Evolutionary conservation across 2,329 filamentous ascomycete genomes (phyloP).

Genomic region (Claviceps sp.): DNA sequence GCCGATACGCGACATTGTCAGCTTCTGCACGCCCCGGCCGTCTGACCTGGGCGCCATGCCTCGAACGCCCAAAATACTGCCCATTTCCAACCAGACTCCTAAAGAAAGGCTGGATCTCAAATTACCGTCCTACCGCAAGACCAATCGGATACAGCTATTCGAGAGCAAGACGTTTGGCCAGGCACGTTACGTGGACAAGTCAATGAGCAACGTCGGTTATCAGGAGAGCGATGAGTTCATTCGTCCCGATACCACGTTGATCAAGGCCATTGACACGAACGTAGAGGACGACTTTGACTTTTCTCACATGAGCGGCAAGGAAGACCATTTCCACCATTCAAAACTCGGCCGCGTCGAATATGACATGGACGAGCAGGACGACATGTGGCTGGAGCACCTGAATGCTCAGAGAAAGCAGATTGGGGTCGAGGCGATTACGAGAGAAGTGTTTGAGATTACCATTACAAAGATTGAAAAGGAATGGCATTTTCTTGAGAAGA

Average conservation of each 20-base stretch:
- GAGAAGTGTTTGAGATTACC: slow-evolving; percentile 91
- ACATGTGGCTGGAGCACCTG: slow-evolving; percentile 82
- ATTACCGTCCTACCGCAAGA: slow-evolving; percentile 59
- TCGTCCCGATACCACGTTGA: slow-evolving; percentile 59
- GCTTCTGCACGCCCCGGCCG: slow-evolving; percentile 38
- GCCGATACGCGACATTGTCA: slow-evolving; percentile 35
- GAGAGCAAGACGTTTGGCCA: slow-evolving; percentile 79
- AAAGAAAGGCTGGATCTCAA: slow-evolving; percentile 71
- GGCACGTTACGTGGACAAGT: slow-evolving; percentile 85
- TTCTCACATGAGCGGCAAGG: slow-evolving; percentile 15
- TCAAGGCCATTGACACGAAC: slow-evolving; percentile 47
- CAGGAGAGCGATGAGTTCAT: slow-evolving; percentile 87
- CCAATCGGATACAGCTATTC: slow-evolving; percentile 66
- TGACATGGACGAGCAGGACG: slow-evolving; percentile 99
- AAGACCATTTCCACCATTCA: slow-evolving; percentile 20
- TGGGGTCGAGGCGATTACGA: slow-evolving; percentile 71
- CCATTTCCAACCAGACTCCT: slow-evolving; percentile 65
- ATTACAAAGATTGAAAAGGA: slow-evolving; percentile 99
- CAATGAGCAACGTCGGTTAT: slow-evolving; percentile 91
- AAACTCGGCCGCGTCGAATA: slow-evolving; percentile 80
- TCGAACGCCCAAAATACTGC: slow-evolving; percentile 52
- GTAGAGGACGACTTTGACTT: slow-evolving; percentile 46
- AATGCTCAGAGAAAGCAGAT: slow-evolving; percentile 65
- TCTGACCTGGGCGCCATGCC: slow-evolving; percentile 31
- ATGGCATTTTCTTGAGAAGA: slow-evolving; percentile 90